phyloP scores from a whole-genome alignment of 2,329 filamentous ascomycete genomes.

The Ilyonectria destructans region DNA sequence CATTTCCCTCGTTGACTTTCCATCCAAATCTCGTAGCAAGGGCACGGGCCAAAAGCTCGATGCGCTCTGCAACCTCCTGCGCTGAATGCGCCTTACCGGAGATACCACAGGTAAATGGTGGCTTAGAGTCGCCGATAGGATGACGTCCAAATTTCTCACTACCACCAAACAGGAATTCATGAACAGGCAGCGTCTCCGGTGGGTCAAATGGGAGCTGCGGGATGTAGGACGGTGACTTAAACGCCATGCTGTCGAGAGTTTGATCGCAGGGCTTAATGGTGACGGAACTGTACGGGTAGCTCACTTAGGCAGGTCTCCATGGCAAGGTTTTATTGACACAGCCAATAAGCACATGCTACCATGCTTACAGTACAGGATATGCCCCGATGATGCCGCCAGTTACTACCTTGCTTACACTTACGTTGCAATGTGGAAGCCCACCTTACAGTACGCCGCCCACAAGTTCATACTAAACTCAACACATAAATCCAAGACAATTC shows the following conservation, averaged over 20 bases:
- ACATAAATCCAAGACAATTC: conserved; percentile 6
- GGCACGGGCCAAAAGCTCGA: conserved; percentile 21
- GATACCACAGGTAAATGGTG: conserved; percentile 26
- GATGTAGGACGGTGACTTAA: conserved; percentile 23
- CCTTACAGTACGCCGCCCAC: background rate
- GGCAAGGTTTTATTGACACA: conserved; percentile 14
- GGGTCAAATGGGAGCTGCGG: conserved; percentile 19
- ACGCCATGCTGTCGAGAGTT: conserved; percentile 12
- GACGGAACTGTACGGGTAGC: conserved; percentile 1
- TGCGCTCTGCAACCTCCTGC: conserved; percentile 13
- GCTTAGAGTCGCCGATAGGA: conserved; percentile 17
- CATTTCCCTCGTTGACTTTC: conserved; percentile 17
- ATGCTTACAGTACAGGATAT: conserved; percentile 16
- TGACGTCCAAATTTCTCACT: conserved; percentile 17
- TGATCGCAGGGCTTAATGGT: conserved; percentile 12
- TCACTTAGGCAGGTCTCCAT: conserved; percentile 9
- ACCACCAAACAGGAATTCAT: conserved; percentile 25
- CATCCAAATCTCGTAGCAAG: conserved; percentile 19
- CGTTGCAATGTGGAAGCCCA: background rate
- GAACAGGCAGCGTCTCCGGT: conserved; percentile 21
- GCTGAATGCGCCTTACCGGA: conserved; percentile 19
- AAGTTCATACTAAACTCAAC: background rate
- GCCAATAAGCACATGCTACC: conserved; percentile 20
- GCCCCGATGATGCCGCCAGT: conserved; percentile 1
- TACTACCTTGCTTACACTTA: conserved; percentile 5